These are phyloP conservation scores for Penicillium nordicum DNA, from an alignment of 2,329 filamentous ascomycete species.

Conservation along the genomic window DNA sequence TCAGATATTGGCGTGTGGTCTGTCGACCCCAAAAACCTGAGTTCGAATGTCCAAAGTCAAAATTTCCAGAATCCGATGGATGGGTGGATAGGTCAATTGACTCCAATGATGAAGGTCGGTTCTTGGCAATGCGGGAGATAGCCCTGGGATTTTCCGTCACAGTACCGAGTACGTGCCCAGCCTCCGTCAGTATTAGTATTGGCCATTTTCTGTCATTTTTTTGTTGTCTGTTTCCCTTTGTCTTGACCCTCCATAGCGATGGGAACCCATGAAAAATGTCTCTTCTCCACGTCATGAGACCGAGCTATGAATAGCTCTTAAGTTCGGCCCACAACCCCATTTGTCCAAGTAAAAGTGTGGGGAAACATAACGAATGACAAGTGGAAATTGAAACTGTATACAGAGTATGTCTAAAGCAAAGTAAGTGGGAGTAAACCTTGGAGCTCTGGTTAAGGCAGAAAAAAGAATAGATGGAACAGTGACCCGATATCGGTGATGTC, in stretches of 20 bases:
- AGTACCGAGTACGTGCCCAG: neutral
- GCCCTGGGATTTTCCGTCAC: constrained; percentile 4
- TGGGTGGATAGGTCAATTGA: constrained; percentile 11
- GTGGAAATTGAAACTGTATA: neutral
- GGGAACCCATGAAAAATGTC: neutral
- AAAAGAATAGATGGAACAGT: too few relatives aligned
- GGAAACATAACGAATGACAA: constrained; percentile 25
- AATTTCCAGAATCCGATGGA: constrained; percentile 8
- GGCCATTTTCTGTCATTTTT: neutral
- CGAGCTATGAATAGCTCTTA: neutral
- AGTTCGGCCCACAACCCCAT: neutral
- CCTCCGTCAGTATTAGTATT: constrained; percentile 1
- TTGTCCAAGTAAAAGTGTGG: constrained; percentile 14
- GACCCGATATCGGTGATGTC: neutral
- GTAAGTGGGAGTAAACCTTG: neutral
- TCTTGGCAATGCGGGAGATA: constrained; percentile 15
- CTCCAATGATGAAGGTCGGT: constrained; percentile 10
- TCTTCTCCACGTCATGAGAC: constrained; percentile 2
- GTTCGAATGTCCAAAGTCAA: constrained; percentile 11
- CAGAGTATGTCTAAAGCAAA: neutral
- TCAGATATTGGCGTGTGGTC: constrained; percentile 8
- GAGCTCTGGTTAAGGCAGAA: neutral
- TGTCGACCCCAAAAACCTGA: neutral
- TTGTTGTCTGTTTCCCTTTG: neutral
- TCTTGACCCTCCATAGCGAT: neutral